A percentile compares a stretch with the other conserved stretches of the same genome.
These are phyloP conservation scores for Aspergillus latus DNA, from an alignment of 2,329 filamentous ascomycete genomes.

Conservation along the genomic window DNA sequence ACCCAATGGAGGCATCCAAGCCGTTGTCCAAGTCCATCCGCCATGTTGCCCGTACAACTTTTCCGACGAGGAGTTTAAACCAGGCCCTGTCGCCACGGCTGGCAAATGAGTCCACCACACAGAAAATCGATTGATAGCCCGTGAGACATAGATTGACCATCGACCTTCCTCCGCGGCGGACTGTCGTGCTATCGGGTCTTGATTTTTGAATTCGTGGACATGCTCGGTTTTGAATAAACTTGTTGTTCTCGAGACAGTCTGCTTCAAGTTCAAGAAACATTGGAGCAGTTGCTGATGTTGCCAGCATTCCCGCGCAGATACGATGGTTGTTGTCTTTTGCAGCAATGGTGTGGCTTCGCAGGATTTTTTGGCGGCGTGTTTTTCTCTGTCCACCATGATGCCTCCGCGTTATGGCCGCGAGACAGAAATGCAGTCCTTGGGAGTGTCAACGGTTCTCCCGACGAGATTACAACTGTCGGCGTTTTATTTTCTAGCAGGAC, in stretches of 20 bases:
- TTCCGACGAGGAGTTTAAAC: not conserved
- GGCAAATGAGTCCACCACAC: not conserved
- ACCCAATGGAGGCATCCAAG: not conserved
- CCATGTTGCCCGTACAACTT: not conserved
- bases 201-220: not conserved
- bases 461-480: not conserved
- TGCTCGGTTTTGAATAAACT: not conserved
- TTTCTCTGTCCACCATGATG: not conserved
- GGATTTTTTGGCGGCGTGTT: not conserved
- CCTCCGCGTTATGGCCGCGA: not conserved
- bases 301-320: not conserved
- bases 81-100: not conserved
- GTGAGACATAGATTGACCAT: not conserved
- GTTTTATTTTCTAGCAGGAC: not conserved
- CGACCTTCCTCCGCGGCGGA: not conserved
- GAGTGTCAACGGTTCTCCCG: not conserved
- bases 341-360: not conserved
- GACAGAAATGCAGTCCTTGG: not conserved
- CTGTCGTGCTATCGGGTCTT: not conserved
- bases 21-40: not conserved
- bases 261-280: not conserved
- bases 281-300: not conserved
- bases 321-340: not conserved
- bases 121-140: not conserved
- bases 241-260: not conserved